Conservation (phyloP, 441 rosid species). For the Jatropha podagrica region DNA sequence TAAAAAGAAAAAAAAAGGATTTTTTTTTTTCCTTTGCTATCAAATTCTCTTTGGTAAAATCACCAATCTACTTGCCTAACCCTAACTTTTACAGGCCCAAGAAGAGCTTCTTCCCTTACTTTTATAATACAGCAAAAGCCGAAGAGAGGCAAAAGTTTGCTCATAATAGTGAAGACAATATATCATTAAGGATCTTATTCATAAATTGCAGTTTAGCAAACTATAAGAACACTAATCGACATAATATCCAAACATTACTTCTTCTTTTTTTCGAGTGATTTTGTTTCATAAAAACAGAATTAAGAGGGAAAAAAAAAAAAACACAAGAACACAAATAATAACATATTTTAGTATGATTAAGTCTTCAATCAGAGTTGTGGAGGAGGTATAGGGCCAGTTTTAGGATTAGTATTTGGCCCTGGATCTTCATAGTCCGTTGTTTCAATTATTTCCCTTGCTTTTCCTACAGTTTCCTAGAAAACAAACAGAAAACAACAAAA, state of each 20-base stretch:
- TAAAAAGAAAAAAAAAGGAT: too few species aligned
- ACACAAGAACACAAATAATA: background rate
- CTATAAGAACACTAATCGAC: background rate
- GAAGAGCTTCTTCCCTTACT: too few species aligned
- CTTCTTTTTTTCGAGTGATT: background rate
- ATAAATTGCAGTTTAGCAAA: constrained; percentile 6
- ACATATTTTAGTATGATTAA: background rate
- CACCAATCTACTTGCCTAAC: too few species aligned
- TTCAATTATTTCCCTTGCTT: constrained; percentile 36
- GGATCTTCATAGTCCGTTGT: constrained; percentile 52
- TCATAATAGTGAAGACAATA: too few species aligned
- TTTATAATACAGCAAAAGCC: too few species aligned
- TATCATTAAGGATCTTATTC: background rate
- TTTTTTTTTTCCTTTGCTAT: too few species aligned
- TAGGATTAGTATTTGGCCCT: constrained; percentile 53
- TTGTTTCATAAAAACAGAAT: background rate
- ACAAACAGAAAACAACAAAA: constrained; percentile 4
- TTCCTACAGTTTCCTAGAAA: constrained; percentile 38
- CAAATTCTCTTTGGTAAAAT: too few species aligned
- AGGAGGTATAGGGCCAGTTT: constrained; percentile 48
- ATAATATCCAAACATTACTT: background rate
- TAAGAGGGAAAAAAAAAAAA: background rate
- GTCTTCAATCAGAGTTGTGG: constrained; percentile 27
- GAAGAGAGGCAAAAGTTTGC: background rate
- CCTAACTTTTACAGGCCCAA: too few species aligned